Percentiles rank a stretch among this genome's conserved stretches.
Evolutionary conservation across 768 basidiomycete species (phyloP).

Genomic region (Phylloporus rhodoxanthus): DNA sequence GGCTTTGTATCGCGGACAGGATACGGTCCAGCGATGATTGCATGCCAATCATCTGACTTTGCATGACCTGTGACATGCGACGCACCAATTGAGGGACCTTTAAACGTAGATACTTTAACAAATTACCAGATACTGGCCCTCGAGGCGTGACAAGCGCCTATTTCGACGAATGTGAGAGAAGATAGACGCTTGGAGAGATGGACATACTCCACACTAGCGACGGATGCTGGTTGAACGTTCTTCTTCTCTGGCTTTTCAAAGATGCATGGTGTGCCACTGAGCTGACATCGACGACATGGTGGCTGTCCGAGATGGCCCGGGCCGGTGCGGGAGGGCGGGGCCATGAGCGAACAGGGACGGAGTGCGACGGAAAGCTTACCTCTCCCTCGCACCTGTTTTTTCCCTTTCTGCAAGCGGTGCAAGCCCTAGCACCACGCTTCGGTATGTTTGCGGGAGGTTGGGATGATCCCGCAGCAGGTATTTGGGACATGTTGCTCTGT

Average conservation of each 20-base stretch:
- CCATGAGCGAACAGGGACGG: conserved; percentile 48
- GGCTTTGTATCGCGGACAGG: conserved; percentile 55
- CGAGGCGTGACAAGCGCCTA: conserved; percentile 77
- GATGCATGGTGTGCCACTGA: conserved; percentile 72
- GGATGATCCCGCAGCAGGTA: conserved; percentile 29
- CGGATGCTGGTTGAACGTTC: conserved; percentile 51
- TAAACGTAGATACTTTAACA: conserved; percentile 1
- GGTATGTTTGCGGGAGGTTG: conserved; percentile 60
- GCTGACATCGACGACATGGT: conserved; percentile 85
- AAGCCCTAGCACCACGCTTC: conserved; percentile 85
- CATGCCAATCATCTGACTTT: conserved; percentile 93
- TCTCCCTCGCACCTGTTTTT: conserved; percentile 94
- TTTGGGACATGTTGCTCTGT: conserved; percentile 32
- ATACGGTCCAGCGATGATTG: conserved; percentile 85
- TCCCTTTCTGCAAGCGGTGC: conserved; percentile 83
- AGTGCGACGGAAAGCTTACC: conserved; percentile 42
- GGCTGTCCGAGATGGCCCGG: conserved; percentile 61
- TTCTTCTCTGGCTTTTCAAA: conserved; percentile 94
- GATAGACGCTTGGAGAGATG: not conserved
- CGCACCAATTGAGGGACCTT: not conserved
- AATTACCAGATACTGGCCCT: conserved; percentile 75
- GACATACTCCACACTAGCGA: conserved; percentile 69
- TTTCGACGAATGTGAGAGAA: conserved; percentile 19
- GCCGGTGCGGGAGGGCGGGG: conserved; percentile 70
- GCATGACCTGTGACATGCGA: conserved; percentile 58